These are phyloP conservation scores for Meyerozyma guilliermondii DNA, from an alignment of 1,139 yeast genomes.

Conservation along the genomic window DNA sequence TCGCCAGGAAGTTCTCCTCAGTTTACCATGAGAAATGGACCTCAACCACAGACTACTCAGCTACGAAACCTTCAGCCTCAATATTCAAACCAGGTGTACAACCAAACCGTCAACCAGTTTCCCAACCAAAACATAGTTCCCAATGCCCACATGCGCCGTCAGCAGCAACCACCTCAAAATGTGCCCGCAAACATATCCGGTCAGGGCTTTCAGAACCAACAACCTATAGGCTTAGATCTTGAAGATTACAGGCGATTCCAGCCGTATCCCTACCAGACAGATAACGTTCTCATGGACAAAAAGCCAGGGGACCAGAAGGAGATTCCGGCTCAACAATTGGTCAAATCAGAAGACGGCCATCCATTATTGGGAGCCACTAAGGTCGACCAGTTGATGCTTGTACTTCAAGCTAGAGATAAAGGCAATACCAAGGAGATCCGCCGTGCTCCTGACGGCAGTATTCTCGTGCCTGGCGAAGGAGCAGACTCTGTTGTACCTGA, in stretches of 20 bases:
- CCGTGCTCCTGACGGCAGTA: slow-evolving; percentile 60
- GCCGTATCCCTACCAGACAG: background rate
- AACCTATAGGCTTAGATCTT: background rate
- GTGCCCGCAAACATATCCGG: background rate
- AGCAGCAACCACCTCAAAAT: slow-evolving; percentile 1
- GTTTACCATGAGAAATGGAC: background rate
- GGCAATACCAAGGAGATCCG: slow-evolving; percentile 59
- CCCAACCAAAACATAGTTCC: background rate
- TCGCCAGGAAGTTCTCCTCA: slow-evolving; percentile 40
- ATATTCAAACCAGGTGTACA: slow-evolving; percentile 7
- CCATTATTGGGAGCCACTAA: slow-evolving; percentile 81
- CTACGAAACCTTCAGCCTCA: slow-evolving; percentile 10
- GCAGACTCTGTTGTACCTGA: slow-evolving; percentile 40
- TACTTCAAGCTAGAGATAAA: slow-evolving; percentile 80
- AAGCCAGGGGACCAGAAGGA: slow-evolving; percentile 6
- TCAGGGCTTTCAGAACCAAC: background rate
- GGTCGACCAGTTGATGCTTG: slow-evolving; percentile 84
- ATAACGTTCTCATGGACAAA: background rate
- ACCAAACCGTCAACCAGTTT: background rate
- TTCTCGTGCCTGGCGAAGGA: slow-evolving; percentile 26
- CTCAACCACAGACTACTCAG: background rate
- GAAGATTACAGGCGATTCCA: background rate
- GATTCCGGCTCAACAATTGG: slow-evolving; percentile 43
- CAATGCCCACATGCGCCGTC: slow-evolving; percentile 1
- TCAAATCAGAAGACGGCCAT: slow-evolving; percentile 51